These are phyloP conservation scores for Ceratobasidium sp. DNA, from an alignment of 1,284 basidiomycete species.

Conservation along the genomic window DNA sequence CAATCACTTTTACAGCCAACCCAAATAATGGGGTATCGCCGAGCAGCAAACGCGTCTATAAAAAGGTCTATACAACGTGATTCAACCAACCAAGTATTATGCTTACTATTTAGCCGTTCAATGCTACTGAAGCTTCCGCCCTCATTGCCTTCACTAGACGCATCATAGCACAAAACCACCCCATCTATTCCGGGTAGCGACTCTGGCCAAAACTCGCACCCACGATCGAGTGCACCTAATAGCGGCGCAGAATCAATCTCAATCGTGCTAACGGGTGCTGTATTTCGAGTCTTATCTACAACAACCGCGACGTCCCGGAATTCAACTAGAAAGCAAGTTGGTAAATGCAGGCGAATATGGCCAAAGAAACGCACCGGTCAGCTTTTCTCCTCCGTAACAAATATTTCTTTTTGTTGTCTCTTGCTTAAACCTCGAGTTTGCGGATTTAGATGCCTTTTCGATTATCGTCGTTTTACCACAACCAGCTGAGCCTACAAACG, in stretches of 20 bases:
- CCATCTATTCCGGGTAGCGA: slow-evolving; percentile 67
- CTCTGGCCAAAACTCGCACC: slow-evolving; percentile 51
- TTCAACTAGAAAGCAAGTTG: slow-evolving; percentile 26
- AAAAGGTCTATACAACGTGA: neutral
- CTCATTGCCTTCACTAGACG: slow-evolving; percentile 64
- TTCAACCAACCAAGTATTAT: neutral
- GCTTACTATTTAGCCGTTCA: slow-evolving; percentile 3
- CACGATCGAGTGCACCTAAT: slow-evolving; percentile 43
- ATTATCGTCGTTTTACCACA: slow-evolving; percentile 78
- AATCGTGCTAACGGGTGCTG: slow-evolving; percentile 56
- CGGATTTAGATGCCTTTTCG: slow-evolving; percentile 66
- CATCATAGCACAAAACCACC: slow-evolving; percentile 76
- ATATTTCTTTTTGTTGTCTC: slow-evolving; percentile 46
- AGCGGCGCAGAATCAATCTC: slow-evolving; percentile 60
- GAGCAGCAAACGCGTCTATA: slow-evolving; percentile 62
- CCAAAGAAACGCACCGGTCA: slow-evolving; percentile 53
- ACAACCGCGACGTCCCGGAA: slow-evolving; percentile 10
- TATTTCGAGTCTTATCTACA: slow-evolving; percentile 24
- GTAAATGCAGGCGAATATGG: neutral
- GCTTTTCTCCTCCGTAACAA: slow-evolving; percentile 49
- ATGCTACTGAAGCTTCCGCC: slow-evolving; percentile 57
- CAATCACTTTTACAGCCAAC: slow-evolving; percentile 76
- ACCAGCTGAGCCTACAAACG: slow-evolving; percentile 69
- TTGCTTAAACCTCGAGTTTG: slow-evolving; percentile 48
- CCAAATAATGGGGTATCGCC: slow-evolving; percentile 66